A percentile compares a stretch with the other conserved stretches of the same genome.
Conservation (phyloP, 257 asterid genomes). For the Sherardia arvensis region DNA sequence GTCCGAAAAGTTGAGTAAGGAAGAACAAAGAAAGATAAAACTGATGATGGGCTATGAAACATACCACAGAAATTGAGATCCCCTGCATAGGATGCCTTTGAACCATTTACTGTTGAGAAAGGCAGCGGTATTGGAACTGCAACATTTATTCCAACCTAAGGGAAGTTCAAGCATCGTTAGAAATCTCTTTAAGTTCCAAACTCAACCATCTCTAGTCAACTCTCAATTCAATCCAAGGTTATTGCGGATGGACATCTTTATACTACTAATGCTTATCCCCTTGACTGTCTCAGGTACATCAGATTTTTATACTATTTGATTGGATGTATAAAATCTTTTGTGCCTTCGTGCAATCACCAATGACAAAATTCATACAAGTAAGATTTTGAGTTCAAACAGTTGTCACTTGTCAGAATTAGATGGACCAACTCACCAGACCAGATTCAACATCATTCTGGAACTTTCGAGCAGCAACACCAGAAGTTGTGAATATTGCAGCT, state of each 20-base stretch:
- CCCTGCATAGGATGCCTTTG: conserved; percentile 24
- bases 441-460: conserved; percentile 41
- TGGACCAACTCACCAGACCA: conserved; percentile 20
- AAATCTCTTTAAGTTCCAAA: not conserved
- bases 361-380: no score
- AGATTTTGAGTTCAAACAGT: not conserved
- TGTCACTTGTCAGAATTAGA: not conserved
- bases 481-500: conserved; percentile 35
- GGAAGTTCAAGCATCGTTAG: conserved; percentile 7
- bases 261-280: not conserved
- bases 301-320: no score
- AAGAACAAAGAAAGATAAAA: not conserved
- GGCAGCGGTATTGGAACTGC: conserved; percentile 29
- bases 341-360: not conserved
- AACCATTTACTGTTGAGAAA: conserved; percentile 23
- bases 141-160: conserved; percentile 36
- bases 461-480: conserved; percentile 31
- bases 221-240: not conserved
- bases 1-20: not conserved
- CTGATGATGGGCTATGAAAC: not conserved
- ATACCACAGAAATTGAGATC: conserved; percentile 37
- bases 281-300: not conserved
- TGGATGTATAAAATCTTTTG: not conserved
- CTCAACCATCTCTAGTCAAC: not conserved
- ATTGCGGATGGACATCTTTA: not conserved